Conservation (phyloP, 108 stramenopile genomes). For the Asterionellopsis glacialis region DNA sequence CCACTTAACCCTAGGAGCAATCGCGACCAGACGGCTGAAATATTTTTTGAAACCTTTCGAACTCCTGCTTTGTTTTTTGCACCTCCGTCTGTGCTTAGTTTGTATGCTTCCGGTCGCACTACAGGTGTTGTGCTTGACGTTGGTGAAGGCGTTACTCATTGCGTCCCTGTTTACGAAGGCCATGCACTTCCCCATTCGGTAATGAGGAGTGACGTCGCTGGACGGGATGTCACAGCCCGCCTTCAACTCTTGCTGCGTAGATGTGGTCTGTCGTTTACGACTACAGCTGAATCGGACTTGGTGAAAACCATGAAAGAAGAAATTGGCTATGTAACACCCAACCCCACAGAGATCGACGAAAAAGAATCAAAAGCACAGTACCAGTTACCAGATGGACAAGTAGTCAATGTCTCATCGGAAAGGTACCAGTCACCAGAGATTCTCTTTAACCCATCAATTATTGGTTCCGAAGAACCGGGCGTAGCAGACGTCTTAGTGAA, state of each 20-base stretch:
- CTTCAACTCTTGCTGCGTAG: conserved; percentile 85
- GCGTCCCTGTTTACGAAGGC: conserved; percentile 97
- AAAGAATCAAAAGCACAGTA: conserved; percentile 65
- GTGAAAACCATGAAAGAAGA: conserved; percentile 93
- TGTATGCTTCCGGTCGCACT: conserved; percentile 95
- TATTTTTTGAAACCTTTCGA: conserved; percentile 93
- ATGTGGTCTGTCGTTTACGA: conserved; percentile 83
- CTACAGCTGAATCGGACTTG: conserved; percentile 90
- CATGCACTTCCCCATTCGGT: conserved; percentile 95
- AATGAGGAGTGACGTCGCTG: conserved; percentile 88
- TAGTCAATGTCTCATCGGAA: conserved; percentile 78
- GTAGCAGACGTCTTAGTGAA: conserved; percentile 82
- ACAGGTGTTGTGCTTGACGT: conserved; percentile 98
- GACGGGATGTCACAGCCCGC: conserved; percentile 91
- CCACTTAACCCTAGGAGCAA: conserved; percentile 90
- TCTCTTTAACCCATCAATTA: conserved; percentile 89
- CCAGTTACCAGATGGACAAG: conserved; percentile 91
- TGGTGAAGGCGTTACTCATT: conserved; percentile 96
- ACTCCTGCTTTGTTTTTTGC: conserved; percentile 91
- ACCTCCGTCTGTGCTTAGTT: conserved; percentile 87
- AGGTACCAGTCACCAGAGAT: conserved; percentile 89
- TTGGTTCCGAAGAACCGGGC: conserved; percentile 89
- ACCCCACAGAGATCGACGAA: conserved; percentile 30
- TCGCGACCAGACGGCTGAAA: conserved; percentile 85
- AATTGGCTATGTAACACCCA: conserved; percentile 77